Conservation (phyloP, 495 filamentous ascomycete species). For the Venustampulla echinocandica region DNA sequence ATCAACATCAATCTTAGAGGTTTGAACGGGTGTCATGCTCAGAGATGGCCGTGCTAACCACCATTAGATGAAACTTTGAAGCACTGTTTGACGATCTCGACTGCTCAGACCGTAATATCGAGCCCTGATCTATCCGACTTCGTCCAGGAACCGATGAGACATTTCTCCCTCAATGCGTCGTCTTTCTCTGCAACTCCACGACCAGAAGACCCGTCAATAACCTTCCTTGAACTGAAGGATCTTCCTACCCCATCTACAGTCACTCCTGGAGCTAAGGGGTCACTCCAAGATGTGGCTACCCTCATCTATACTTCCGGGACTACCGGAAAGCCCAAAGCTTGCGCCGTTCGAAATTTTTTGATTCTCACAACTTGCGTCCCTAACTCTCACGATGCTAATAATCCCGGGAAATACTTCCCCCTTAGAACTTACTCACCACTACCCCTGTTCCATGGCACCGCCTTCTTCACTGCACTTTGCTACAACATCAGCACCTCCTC, state of each 20-base stretch:
- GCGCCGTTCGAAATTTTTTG: slow-evolving; percentile 16
- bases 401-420: slow-evolving; percentile 35
- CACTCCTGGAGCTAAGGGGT: slow-evolving; percentile 29
- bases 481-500: slow-evolving; percentile 34
- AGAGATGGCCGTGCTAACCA: slow-evolving; percentile 7
- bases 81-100: slow-evolving; percentile 20
- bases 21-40: not conserved
- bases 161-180: slow-evolving; percentile 32
- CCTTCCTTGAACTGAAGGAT: not conserved
- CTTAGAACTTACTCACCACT: slow-evolving; percentile 21
- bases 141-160: slow-evolving; percentile 29
- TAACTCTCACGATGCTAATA: slow-evolving; percentile 28
- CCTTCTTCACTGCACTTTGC: slow-evolving; percentile 26
- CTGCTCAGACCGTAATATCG: slow-evolving; percentile 24
- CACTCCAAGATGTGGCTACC: slow-evolving; percentile 7
- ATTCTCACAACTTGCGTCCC: slow-evolving; percentile 30
- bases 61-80: slow-evolving; percentile 33
- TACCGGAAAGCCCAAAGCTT: slow-evolving; percentile 25
- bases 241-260: slow-evolving; percentile 4
- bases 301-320: slow-evolving; percentile 24
- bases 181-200: slow-evolving; percentile 28
- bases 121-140: slow-evolving; percentile 38
- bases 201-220: not conserved
- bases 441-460: slow-evolving; percentile 23
- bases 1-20: slow-evolving; percentile 23